Evolutionary conservation across 1,284 basidiomycete species (phyloP), one percentile per base, ranked within the genome.

Genomic region (Hypsizygus ulmarius): DNA sequence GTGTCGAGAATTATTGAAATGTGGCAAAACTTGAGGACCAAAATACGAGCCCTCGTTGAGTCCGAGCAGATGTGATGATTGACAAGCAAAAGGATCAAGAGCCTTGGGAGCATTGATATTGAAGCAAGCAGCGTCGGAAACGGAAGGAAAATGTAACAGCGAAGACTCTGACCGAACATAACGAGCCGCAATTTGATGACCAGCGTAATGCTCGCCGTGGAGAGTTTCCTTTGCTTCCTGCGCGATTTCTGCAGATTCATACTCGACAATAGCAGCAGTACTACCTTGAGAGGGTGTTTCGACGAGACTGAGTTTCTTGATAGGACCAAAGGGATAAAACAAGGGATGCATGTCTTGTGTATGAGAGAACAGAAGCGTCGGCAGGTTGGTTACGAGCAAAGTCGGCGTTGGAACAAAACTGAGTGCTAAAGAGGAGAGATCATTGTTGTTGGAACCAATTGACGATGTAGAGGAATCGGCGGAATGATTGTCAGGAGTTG

Each of bases 321-420:
- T 78, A 19, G 72, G 69, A 27, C 86, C 86, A 59, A 84, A 89
- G 15, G 86, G 86, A 62, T 73, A 79, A 47, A 90, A 74, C 35
- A 89, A 70, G n/a, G 87, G 85, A 41, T 82, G 74, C 51, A 89
- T 64, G 61, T 89, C 86, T 43, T 77, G 72, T 45, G 71, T 63
- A 54, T 83, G 75, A 50, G 82, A 79, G 64, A 89, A 89, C 28
- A 89, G 64, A 40, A 87, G 56, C 33, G 74, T 72, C 37, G 86
- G 82, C 51, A 90, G 67, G 53, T 87, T 85, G 46, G 71, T 75
- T 44, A 88, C 79, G 43, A 87, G 67, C 48, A 88, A 59, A 39
- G 72, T 75, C n/a, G 70, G 61, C 3, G 79, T 77, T 15, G 80
- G 73, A 16, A 63, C 46, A 45, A 64, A 60, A 45, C 67, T 71